Evolutionary conservation across 768 basidiomycete species (phyloP).

Genomic region (Xerocomellus intermedius): DNA sequence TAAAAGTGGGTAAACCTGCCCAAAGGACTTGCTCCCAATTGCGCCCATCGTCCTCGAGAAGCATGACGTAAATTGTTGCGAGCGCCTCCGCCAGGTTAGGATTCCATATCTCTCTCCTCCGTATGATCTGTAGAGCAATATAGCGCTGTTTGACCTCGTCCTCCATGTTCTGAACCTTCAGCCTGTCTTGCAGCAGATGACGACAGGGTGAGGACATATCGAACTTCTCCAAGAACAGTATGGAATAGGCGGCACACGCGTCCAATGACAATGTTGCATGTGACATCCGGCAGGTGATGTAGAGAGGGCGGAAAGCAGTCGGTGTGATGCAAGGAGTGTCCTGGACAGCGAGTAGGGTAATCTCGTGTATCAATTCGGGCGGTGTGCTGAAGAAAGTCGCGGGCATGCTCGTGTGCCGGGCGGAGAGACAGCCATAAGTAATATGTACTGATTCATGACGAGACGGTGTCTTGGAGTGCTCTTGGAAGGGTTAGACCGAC

Average conservation of each 20-base stretch:
- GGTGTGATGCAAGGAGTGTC: conserved; percentile 35
- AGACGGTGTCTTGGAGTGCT: conserved; percentile 28
- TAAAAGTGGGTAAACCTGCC: conserved; percentile 42
- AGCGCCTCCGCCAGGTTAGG: conserved; percentile 43
- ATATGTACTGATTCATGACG: conserved; percentile 26
- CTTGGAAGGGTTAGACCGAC: conserved; percentile 30
- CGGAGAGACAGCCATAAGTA: conserved; percentile 14
- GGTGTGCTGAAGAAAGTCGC: conserved; percentile 31
- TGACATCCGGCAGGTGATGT: conserved; percentile 35
- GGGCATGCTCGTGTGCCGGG: conserved; percentile 31
- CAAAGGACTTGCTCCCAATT: conserved; percentile 47
- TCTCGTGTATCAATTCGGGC: conserved; percentile 36
- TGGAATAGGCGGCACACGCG: conserved; percentile 32
- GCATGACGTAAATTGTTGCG: conserved; percentile 55
- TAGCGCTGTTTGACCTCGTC: conserved; percentile 48
- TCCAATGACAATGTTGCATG: conserved; percentile 24
- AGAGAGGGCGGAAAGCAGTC: conserved; percentile 30
- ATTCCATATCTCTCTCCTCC: conserved; percentile 35
- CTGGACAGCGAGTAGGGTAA: conserved; percentile 33
- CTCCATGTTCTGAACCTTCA: conserved; percentile 35
- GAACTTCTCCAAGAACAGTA: conserved; percentile 48
- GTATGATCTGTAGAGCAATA: conserved; percentile 45
- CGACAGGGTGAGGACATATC: conserved; percentile 43
- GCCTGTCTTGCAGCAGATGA: conserved; percentile 33
- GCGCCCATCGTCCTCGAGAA: conserved; percentile 52